These are phyloP conservation scores for Aspergillus pseudonomiae DNA, from an alignment of 2,329 filamentous ascomycete species.

Conservation along the genomic window DNA sequence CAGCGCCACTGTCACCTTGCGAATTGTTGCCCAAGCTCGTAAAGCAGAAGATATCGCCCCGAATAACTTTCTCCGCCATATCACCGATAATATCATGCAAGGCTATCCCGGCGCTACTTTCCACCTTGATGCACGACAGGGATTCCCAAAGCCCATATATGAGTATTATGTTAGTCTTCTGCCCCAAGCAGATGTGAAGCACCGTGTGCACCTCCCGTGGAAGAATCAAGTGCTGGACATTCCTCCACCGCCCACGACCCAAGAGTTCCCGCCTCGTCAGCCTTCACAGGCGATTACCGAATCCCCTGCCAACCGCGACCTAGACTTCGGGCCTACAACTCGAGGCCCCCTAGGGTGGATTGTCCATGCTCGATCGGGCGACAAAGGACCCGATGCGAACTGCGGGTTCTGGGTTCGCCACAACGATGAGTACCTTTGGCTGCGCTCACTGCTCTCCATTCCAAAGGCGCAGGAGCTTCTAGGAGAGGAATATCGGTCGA, in stretches of 20 bases:
- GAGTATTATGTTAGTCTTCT: slow-evolving; percentile 35
- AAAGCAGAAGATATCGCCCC: slow-evolving; percentile 39
- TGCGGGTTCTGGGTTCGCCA: slow-evolving; percentile 50
- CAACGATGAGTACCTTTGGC: slow-evolving; percentile 49
- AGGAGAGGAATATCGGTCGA: slow-evolving; percentile 25
- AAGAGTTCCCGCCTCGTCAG: slow-evolving; percentile 19
- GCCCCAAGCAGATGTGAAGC: slow-evolving; percentile 27
- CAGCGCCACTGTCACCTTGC: slow-evolving; percentile 45
- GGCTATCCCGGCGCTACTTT: slow-evolving; percentile 43
- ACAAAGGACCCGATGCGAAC: slow-evolving; percentile 52
- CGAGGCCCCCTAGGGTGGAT: slow-evolving; percentile 36
- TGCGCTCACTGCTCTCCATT: slow-evolving; percentile 32
- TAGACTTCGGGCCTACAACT: slow-evolving; percentile 26
- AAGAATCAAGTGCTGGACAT: slow-evolving; percentile 23
- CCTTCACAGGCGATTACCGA: slow-evolving; percentile 21
- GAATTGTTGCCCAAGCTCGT: slow-evolving; percentile 51
- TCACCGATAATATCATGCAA: slow-evolving; percentile 46
- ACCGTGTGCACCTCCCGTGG: slow-evolving; percentile 32
- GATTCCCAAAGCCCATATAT: slow-evolving; percentile 39
- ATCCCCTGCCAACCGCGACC: slow-evolving; percentile 8
- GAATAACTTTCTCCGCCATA: slow-evolving; percentile 38
- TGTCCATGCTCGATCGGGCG: slow-evolving; percentile 43
- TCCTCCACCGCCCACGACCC: slow-evolving; percentile 20
- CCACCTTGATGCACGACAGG: slow-evolving; percentile 37
- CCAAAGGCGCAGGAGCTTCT: slow-evolving; percentile 25